Evolutionary conservation across 495 filamentous ascomycete species (phyloP).

Genomic region (Ascodesmis nigricans): DNA sequence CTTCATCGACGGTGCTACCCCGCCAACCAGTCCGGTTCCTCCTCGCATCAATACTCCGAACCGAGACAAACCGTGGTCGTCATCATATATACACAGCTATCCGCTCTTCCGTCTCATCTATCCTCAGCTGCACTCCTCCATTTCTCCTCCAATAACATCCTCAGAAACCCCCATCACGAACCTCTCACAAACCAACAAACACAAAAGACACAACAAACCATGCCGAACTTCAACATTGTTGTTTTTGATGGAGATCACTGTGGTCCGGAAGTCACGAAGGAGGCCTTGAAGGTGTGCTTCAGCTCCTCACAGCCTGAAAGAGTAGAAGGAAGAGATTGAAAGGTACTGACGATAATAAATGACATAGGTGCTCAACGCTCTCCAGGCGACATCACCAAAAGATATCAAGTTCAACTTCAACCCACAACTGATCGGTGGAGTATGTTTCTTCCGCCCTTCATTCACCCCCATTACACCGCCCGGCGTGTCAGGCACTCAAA

Average conservation of each 20-base stretch:
- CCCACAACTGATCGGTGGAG: slow-evolving; percentile 79
- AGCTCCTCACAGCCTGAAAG: too few species aligned
- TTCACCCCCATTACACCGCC: background rate
- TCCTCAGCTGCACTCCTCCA: too few species aligned
- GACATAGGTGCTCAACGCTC: slow-evolving; percentile 45
- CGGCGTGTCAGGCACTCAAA: slow-evolving; percentile 2
- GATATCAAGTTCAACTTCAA: slow-evolving; percentile 71
- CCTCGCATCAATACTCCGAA: too few species aligned
- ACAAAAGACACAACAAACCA: slow-evolving; percentile 2
- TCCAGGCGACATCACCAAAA: slow-evolving; percentile 46
- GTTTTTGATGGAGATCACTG: slow-evolving; percentile 50
- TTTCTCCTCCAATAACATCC: too few species aligned
- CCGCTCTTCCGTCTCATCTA: too few species aligned
- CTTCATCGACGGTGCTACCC: too few species aligned
- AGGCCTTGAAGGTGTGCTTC: slow-evolving; percentile 16
- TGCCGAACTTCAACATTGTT: slow-evolving; percentile 31
- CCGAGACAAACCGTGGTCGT: too few species aligned
- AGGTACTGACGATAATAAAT: background rate
- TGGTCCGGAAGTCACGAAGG: slow-evolving; percentile 61
- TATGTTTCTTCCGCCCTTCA: slow-evolving; percentile 28
- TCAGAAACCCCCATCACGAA: background rate
- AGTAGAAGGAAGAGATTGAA: background rate
- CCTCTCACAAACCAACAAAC: background rate
- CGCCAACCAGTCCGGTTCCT: too few species aligned
- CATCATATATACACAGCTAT: too few species aligned